Conservation (phyloP, 495 filamentous ascomycete genomes). For the Trichoderma orchidacearum region DNA sequence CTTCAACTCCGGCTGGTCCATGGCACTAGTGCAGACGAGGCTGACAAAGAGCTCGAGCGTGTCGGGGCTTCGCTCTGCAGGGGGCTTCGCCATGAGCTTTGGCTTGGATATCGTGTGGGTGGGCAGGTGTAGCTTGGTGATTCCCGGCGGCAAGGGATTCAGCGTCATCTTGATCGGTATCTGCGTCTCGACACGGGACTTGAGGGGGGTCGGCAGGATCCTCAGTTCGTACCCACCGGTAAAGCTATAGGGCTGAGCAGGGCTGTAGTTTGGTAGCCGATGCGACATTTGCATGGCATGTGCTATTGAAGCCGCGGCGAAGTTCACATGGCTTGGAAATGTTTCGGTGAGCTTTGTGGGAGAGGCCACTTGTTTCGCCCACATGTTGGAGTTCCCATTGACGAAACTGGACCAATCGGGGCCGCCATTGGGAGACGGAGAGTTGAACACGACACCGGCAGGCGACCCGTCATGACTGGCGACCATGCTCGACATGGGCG, state of each 20-base stretch:
- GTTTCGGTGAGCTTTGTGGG: neutral
- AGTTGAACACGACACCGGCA: conserved; percentile 32
- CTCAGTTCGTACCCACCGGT: conserved; percentile 24
- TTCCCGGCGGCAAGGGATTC: conserved; percentile 53
- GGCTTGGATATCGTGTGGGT: conserved; percentile 82
- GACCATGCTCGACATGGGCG: conserved; percentile 29
- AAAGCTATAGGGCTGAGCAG: neutral
- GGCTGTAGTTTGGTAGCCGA: neutral
- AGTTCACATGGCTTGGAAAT: conserved; percentile 6
- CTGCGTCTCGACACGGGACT: conserved; percentile 91
- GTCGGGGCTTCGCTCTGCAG: conserved; percentile 44
- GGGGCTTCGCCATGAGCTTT: conserved; percentile 63
- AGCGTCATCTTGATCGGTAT: conserved; percentile 71
- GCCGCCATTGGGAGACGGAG: conserved; percentile 38
- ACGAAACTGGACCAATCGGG: too few species aligned
- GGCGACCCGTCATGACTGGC: conserved; percentile 33
- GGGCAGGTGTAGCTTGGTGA: conserved; percentile 72
- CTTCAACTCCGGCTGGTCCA: conserved; percentile 53
- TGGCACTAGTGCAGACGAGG: conserved; percentile 87
- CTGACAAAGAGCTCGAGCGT: conserved; percentile 69
- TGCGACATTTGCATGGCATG: neutral
- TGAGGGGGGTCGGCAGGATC: conserved; percentile 54
- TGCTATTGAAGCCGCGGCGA: conserved; percentile 7
- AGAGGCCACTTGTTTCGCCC: neutral
- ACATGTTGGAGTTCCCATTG: too few species aligned